These are phyloP conservation scores for Mucor irregularis DNA, from an alignment of 371 early-diverging fungal species.

Conservation along the genomic window DNA sequence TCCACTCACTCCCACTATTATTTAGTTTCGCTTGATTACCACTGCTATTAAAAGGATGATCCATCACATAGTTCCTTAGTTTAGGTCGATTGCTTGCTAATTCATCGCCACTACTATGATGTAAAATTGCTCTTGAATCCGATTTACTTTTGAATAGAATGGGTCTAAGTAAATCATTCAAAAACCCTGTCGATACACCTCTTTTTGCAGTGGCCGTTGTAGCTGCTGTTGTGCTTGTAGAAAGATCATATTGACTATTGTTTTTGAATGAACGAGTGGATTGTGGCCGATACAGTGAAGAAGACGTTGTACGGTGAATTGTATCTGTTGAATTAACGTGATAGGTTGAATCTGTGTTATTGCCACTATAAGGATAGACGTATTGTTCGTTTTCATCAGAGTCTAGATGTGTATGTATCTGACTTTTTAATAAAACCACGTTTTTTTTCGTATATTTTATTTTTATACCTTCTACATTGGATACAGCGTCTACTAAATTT, in stretches of 20 bases:
- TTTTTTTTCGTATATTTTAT: not conserved
- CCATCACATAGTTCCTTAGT: constrained; percentile 18
- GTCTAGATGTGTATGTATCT: constrained; percentile 22
- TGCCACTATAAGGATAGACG: constrained; percentile 44
- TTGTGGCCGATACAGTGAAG: constrained; percentile 24
- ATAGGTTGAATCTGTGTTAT: constrained; percentile 5
- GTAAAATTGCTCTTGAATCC: not conserved
- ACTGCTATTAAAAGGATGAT: constrained; percentile 11
- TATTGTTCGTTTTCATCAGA: constrained; percentile 54
- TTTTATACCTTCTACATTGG: constrained; percentile 30
- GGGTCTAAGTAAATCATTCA: constrained; percentile 14
- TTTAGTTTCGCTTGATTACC: not conserved
- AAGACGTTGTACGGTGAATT: constrained; percentile 11
- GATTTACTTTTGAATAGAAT: constrained; percentile 20
- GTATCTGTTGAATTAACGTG: constrained; percentile 2
- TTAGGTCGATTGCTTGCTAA: constrained; percentile 13
- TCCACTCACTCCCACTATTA: not conserved
- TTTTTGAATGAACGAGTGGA: constrained; percentile 25
- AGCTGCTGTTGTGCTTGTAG: not conserved
- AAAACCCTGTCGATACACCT: constrained; percentile 2
- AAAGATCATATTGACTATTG: not conserved
- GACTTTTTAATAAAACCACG: not conserved
- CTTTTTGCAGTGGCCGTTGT: not conserved
- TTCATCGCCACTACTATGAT: constrained; percentile 9
- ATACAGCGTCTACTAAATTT: constrained; percentile 49